Conservation (phyloP, 179 eudicot species). For the Gypsophila paniculata region DNA sequence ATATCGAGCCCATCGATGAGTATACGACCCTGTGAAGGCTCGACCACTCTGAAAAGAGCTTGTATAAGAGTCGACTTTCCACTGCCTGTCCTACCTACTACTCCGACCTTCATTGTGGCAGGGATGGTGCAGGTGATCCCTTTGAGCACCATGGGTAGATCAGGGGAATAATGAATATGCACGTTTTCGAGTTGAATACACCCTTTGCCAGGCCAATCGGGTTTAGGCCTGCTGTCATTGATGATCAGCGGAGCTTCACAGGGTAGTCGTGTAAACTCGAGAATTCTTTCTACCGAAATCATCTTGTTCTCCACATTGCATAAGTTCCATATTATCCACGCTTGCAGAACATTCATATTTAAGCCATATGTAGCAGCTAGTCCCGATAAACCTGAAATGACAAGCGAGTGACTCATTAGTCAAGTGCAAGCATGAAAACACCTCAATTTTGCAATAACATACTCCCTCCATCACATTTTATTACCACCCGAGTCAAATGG, state of each 20-base stretch:
- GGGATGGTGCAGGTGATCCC: constrained; percentile 68
- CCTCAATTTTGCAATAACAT: no score
- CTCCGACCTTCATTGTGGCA: constrained; percentile 62
- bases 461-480: background rate
- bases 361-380: constrained; percentile 83
- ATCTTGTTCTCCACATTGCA: constrained; percentile 89
- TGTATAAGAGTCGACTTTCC: constrained; percentile 92
- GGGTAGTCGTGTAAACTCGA: constrained; percentile 51
- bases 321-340: constrained; percentile 93
- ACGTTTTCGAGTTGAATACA: constrained; percentile 50
- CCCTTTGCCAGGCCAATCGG: constrained; percentile 68
- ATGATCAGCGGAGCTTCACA: constrained; percentile 71
- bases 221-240: constrained; percentile 47
- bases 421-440: background rate
- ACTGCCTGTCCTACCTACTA: constrained; percentile 90
- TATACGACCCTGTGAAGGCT: constrained; percentile 62
- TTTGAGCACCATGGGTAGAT: constrained; percentile 63
- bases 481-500: background rate
- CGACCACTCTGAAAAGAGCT: constrained; percentile 81
- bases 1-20: constrained; percentile 72
- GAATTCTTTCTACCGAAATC: constrained; percentile 84
- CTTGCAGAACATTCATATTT: constrained; percentile 69
- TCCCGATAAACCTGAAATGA: constrained; percentile 65
- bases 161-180: constrained; percentile 60
- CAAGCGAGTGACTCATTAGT: background rate